Conservation (phyloP, 2,329 filamentous ascomycete species). For the Sarocladiaceae sp. region DNA sequence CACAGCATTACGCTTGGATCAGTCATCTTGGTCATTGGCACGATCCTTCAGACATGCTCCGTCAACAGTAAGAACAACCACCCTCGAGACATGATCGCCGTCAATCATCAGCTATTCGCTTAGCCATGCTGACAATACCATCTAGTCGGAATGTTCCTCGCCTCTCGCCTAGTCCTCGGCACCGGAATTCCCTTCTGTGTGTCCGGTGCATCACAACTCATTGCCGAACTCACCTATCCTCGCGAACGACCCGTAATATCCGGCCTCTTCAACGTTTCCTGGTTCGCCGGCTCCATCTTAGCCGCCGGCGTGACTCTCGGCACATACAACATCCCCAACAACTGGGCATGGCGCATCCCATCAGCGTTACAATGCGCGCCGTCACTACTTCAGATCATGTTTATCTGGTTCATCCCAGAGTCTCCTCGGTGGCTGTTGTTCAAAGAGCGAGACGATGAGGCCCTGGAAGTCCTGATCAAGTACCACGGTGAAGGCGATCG, state of each 20-base stretch:
- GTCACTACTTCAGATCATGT: background rate
- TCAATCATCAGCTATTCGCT: too few species aligned
- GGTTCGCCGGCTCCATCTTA: slow-evolving; percentile 37
- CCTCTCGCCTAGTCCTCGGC: slow-evolving; percentile 55
- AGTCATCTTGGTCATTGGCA: too few species aligned
- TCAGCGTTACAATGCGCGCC: slow-evolving; percentile 14
- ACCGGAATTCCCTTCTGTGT: slow-evolving; percentile 58
- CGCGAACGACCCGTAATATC: slow-evolving; percentile 46
- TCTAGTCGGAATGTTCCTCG: slow-evolving; percentile 47
- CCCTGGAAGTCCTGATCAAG: too few species aligned
- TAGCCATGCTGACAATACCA: slow-evolving; percentile 38
- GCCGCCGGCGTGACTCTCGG: slow-evolving; percentile 36
- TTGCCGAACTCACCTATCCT: slow-evolving; percentile 47
- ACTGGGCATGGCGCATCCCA: slow-evolving; percentile 26
- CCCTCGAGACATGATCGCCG: slow-evolving; percentile 47
- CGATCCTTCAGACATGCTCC: too few species aligned
- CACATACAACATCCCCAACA: slow-evolving; percentile 30
- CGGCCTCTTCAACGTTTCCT: slow-evolving; percentile 45
- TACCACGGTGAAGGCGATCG: too few species aligned
- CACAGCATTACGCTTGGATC: too few species aligned
- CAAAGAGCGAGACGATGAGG: too few species aligned
- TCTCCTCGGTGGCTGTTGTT: too few species aligned
- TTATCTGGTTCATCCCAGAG: too few species aligned
- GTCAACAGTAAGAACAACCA: slow-evolving; percentile 52
- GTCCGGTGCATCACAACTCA: slow-evolving; percentile 47